Conservation (phyloP, 257 asterid genomes). For the Anisodus tanguticus region DNA sequence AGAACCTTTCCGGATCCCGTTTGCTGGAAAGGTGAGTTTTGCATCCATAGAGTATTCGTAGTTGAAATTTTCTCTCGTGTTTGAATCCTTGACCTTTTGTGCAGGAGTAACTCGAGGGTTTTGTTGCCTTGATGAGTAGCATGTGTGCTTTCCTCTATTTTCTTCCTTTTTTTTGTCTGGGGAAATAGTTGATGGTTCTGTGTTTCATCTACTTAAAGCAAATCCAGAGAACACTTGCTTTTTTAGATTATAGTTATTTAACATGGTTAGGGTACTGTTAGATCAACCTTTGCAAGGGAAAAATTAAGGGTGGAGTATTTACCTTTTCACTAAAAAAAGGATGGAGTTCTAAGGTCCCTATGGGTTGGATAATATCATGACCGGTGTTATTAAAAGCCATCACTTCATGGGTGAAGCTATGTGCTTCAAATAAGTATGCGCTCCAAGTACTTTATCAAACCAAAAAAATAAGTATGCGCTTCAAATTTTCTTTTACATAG, state of each 20-base stretch:
- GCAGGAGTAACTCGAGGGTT: not conserved
- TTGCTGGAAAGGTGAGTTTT: slow-evolving; percentile 87
- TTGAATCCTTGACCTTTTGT: slow-evolving; percentile 9
- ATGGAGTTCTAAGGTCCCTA: not conserved
- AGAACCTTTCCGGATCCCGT: slow-evolving; percentile 96
- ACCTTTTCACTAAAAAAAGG: too few relatives aligned
- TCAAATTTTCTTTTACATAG: not conserved
- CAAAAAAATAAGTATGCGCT: too few relatives aligned
- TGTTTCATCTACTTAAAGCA: not conserved
- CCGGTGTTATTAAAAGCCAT: not conserved
- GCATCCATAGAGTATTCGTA: not conserved
- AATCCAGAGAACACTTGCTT: slow-evolving; percentile 12
- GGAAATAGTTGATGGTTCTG: slow-evolving; percentile 3
- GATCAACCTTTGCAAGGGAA: slow-evolving; percentile 12
- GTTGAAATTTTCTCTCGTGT: not conserved
- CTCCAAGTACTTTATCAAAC: not conserved
- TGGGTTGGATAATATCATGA: not conserved
- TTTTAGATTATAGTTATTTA: not conserved
- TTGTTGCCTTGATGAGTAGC: not conserved
- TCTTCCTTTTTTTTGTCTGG: not conserved
- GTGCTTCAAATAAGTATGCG: not conserved
- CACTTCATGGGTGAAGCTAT: not conserved
- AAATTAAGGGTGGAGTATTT: not conserved
- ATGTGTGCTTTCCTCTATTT: not conserved
- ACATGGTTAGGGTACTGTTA: slow-evolving; percentile 22